phyloP scores from a whole-genome alignment of 2,329 filamentous ascomycete species.

The Colletotrichum musae region DNA sequence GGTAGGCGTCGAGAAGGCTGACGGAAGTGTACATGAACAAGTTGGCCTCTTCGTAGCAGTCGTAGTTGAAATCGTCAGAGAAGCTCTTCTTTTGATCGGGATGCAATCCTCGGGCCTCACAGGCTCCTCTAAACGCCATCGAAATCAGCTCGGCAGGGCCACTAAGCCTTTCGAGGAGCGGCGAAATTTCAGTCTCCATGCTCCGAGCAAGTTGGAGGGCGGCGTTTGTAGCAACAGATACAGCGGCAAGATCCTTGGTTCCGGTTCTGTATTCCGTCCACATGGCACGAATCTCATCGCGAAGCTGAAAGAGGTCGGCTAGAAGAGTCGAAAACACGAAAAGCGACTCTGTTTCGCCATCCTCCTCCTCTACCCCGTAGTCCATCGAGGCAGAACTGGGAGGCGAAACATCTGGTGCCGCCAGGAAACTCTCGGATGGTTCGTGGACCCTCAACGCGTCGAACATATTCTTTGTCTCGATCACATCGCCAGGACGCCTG shows the following conservation, averaged over 20 bases:
- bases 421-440: no score
- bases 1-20: conserved; percentile 8
- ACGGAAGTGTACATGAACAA: conserved; percentile 10
- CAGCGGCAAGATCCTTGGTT: conserved; percentile 49
- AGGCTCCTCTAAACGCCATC: background rate
- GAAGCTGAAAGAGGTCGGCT: conserved; percentile 49
- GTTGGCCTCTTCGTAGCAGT: conserved; percentile 9
- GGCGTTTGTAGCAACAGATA: conserved; percentile 55
- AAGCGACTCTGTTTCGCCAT: conserved; percentile 44
- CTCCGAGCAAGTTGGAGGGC: conserved; percentile 51
- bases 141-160: conserved; percentile 5
- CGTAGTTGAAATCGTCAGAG: conserved; percentile 19
- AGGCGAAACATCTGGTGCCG: no score
- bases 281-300: conserved; percentile 47
- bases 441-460: no score
- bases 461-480: no score
- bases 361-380: conserved; percentile 36
- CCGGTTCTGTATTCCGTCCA: conserved; percentile 49
- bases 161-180: conserved; percentile 35
- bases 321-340: conserved; percentile 48
- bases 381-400: no score
- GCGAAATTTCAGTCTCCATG: conserved; percentile 49
- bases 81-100: background rate
- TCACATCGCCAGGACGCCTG: no score
- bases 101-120: conserved; percentile 5